These are phyloP conservation scores for Ustilago trichophora DNA, from an alignment of 1,284 basidiomycete genomes.

Conservation along the genomic window DNA sequence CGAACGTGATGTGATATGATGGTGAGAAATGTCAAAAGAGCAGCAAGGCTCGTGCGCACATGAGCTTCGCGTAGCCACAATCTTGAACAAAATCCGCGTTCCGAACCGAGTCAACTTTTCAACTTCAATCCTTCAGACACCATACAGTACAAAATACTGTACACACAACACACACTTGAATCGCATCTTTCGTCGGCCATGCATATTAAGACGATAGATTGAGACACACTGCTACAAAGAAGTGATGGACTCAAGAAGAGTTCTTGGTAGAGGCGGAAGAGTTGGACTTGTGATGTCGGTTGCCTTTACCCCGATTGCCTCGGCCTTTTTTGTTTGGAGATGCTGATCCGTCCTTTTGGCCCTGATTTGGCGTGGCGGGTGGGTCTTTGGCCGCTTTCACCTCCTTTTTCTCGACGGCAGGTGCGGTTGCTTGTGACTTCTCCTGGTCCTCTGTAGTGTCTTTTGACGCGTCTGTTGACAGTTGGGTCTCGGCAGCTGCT, in stretches of 20 bases:
- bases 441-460: not conserved
- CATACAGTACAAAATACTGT: too few species aligned
- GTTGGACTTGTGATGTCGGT: constrained; percentile 32
- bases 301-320: constrained; percentile 21
- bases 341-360: constrained; percentile 19
- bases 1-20: not conserved
- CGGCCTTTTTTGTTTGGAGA: constrained; percentile 18
- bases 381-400: not conserved
- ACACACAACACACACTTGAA: too few species aligned
- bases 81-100: too few species aligned
- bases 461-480: not conserved
- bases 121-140: too few species aligned
- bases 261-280: constrained; percentile 18
- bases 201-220: too few species aligned
- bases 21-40: not conserved
- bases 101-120: too few species aligned
- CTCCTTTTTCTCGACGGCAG: not conserved
- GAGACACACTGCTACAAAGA: not conserved
- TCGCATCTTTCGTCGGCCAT: too few species aligned
- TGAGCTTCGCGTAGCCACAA: too few species aligned
- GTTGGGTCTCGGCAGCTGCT: constrained; percentile 2
- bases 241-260: constrained; percentile 3
- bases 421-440: not conserved
- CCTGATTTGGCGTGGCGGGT: constrained; percentile 5
- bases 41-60: constrained; percentile 31